Base-by-base conservation (phyloP, 352 stramenopile species). In the Pythium rhizo-oryzae region DNA sequence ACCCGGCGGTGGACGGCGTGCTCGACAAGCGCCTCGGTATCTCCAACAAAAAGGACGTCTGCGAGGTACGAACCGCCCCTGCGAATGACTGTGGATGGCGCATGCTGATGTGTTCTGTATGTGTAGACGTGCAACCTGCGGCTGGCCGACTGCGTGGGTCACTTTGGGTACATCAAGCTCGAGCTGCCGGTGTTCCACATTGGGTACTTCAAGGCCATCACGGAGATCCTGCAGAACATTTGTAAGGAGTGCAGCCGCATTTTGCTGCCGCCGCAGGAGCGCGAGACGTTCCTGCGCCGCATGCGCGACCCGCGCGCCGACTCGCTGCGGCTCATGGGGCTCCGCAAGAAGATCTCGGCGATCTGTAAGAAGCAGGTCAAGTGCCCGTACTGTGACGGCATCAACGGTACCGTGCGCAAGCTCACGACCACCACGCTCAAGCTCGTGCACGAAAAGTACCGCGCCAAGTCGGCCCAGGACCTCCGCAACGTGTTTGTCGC, bases 161-260 rank as follows among this genome's bases (percentile, higher is more conserved):
- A 99, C 76, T 99, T 99, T 84, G 98, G 98, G 21, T 99, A 99
- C 84, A 99, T 99, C 75, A 90, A 97, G 59, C 78, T 99, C 37
- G 93, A 97, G 69, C 88, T 99, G 37, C 98, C 98, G 0, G 97
- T 99, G 61, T 99, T 99, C 77, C 98, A 99, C 82, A 99, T 99
- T 78, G 98, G 98, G 7, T 99, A 99, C 78, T 98, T 99, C 74
- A 99, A 99, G 67, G 95, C 98, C 69, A 99, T 97, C 54, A 91
- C 99, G 15, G 92, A 97, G 58, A 92, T 99, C 19, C 77, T 99
- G 37, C 98, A 99, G 76, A 99, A 97, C 72, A 99, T 99, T 56
- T 99, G 98, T 71, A 96, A 97, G 78, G 90, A 83, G 21, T 99
- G 98, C 78, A 98, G 89, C 23, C 81, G 96, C 35, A 93, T 99